Conservation (phyloP, 2,329 filamentous ascomycete species). For the Colletotrichum limetticola region DNA sequence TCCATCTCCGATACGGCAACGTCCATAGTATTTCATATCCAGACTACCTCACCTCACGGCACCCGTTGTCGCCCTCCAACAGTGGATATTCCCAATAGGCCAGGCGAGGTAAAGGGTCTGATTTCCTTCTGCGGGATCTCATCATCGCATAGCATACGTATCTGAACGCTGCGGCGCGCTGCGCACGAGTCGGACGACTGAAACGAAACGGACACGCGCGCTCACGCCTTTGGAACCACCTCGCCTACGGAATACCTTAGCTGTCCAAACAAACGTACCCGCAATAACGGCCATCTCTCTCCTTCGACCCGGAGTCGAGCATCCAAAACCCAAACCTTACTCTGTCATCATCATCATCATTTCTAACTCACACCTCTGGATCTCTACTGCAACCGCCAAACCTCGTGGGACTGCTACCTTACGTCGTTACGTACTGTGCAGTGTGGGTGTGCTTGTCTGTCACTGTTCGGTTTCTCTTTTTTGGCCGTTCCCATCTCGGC, state of each 20-base stretch:
- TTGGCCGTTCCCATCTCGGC: constrained; percentile 1
- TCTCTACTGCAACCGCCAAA: background rate
- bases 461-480: background rate
- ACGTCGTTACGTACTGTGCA: too few relatives aligned
- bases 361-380: background rate
- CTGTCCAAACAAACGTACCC: background rate
- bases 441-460: background rate
- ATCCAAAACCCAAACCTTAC: background rate
- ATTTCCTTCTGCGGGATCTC: background rate
- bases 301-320: constrained; percentile 2
- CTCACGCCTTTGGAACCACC: constrained; percentile 3
- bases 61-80: background rate
- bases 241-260: background rate
- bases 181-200: constrained; percentile 15
- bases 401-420: background rate
- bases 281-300: background rate
- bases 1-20: background rate
- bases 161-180: background rate
- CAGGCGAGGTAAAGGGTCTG: background rate
- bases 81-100: background rate
- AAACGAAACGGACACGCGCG: constrained; percentile 15
- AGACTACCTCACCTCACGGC: background rate
- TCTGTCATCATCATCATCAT: background rate
- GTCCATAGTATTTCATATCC: background rate
- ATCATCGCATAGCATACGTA: background rate